These are phyloP conservation scores for Bjerkandera adusta DNA, from an alignment of 1,284 basidiomycete genomes.

Conservation along the genomic window DNA sequence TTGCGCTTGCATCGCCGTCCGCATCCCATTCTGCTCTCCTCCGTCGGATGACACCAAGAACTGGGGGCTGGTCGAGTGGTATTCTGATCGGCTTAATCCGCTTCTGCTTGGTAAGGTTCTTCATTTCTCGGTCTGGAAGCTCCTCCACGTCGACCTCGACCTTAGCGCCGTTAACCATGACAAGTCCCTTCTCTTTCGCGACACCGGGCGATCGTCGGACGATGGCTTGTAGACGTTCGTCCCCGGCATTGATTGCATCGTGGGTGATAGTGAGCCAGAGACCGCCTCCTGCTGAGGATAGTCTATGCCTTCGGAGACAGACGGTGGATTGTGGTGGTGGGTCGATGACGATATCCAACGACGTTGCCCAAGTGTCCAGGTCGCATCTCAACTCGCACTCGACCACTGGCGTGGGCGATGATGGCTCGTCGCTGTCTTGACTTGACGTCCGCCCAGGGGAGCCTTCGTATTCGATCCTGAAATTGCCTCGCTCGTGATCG, in stretches of 20 bases:
- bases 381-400: conserved; percentile 97
- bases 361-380: conserved; percentile 86
- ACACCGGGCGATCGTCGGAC: conserved; percentile 70
- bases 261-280: conserved; percentile 97
- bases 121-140: conserved; percentile 86
- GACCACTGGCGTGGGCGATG: conserved; percentile 50
- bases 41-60: conserved; percentile 67
- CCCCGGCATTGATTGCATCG: conserved; percentile 72
- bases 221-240: conserved; percentile 73
- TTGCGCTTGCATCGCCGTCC: conserved; percentile 26
- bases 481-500: conserved; percentile 83
- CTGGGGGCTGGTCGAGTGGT: conserved; percentile 90
- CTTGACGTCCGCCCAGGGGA: conserved; percentile 50
- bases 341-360: conserved; percentile 89
- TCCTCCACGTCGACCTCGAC: conserved; percentile 91
- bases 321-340: conserved; percentile 88
- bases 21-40: conserved; percentile 65
- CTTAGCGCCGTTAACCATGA: conserved; percentile 89
- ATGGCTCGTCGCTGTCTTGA: conserved; percentile 17
- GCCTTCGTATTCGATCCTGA: conserved; percentile 85
- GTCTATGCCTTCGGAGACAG: conserved; percentile 83
- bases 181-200: conserved; percentile 72
- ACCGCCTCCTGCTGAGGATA: conserved; percentile 88
- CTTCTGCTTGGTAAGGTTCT: conserved; percentile 80
- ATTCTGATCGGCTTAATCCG: conserved; percentile 84